Conservation (phyloP, 805 yeast genomes). For the Scheffersomyces spartinae region DNA sequence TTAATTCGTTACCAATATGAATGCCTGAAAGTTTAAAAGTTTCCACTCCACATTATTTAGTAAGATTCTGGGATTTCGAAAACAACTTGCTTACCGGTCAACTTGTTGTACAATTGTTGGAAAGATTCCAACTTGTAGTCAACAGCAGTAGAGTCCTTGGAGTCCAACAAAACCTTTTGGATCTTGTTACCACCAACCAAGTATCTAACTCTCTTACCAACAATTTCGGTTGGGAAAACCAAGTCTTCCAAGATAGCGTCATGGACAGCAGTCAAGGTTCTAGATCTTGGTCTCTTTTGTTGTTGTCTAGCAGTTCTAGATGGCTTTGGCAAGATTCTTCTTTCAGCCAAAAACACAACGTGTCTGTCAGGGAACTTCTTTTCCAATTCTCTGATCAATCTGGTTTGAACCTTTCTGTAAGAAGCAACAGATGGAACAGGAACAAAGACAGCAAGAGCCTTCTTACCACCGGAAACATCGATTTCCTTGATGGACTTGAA, state of each 20-base stretch:
- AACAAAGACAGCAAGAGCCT: conserved; percentile 95
- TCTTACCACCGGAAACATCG: conserved; percentile 96
- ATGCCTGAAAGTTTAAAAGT: no score
- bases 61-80: conserved; percentile 93
- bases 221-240: conserved; percentile 98
- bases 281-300: conserved; percentile 99
- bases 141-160: conserved; percentile 92
- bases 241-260: conserved; percentile 97
- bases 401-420: conserved; percentile 95
- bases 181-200: conserved; percentile 97
- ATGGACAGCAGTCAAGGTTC: conserved; percentile 98
- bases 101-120: conserved; percentile 97
- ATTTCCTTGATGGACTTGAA: conserved; percentile 98
- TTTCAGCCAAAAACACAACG: conserved; percentile 98
- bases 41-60: no score
- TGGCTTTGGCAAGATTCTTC: conserved; percentile 99
- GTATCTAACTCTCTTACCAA: conserved; percentile 99
- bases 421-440: conserved; percentile 90
- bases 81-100: conserved; percentile 99
- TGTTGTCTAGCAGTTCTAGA: conserved; percentile 86
- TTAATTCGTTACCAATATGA: no score
- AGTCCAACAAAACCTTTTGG: conserved; percentile 95
- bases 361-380: conserved; percentile 99
- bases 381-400: conserved; percentile 98
- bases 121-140: conserved; percentile 99